Percentiles rank a stretch among this genome's conserved stretches.
Evolutionary conservation across 257 asterid genomes (phyloP).

Genomic region (Datura wrightii): DNA sequence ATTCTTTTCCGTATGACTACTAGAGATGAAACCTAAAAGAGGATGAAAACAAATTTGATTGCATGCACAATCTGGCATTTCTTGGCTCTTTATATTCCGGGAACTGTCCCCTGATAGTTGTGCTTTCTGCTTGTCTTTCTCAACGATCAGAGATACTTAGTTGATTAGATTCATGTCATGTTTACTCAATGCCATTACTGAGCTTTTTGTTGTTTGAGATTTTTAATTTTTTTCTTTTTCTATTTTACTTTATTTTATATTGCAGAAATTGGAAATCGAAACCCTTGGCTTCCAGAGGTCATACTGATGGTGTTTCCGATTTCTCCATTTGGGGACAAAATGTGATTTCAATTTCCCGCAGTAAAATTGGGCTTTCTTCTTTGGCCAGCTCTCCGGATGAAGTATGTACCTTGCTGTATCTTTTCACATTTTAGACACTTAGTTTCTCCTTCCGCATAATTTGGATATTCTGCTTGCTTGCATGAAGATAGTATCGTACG

Average conservation of each 20-base stretch:
- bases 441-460: conserved; percentile 12
- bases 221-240: not conserved
- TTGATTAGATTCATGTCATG: not conserved
- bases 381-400: conserved; percentile 66
- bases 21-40: not conserved
- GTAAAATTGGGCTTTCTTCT: conserved; percentile 80
- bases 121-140: conserved; percentile 7
- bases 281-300: conserved; percentile 70
- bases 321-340: conserved; percentile 94
- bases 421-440: not conserved
- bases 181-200: not conserved
- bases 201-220: not conserved
- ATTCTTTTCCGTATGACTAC: not conserved
- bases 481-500: not conserved
- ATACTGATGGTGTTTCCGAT: conserved; percentile 76
- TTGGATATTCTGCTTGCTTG: conserved; percentile 15
- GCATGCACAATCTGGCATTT: conserved; percentile 18
- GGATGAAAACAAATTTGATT: not conserved
- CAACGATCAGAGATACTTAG: not conserved
- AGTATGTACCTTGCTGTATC: conserved; percentile 47
- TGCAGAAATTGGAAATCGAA: conserved; percentile 80
- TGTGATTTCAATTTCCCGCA: conserved; percentile 82
- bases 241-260: conserved; percentile 31
- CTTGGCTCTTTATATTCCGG: not conserved
- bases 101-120: not conserved